Evolutionary conservation across 148 eudicot species (phyloP), one percentile per base, ranked within the genome.

Genomic region (Vaccinium macrocarpon): DNA sequence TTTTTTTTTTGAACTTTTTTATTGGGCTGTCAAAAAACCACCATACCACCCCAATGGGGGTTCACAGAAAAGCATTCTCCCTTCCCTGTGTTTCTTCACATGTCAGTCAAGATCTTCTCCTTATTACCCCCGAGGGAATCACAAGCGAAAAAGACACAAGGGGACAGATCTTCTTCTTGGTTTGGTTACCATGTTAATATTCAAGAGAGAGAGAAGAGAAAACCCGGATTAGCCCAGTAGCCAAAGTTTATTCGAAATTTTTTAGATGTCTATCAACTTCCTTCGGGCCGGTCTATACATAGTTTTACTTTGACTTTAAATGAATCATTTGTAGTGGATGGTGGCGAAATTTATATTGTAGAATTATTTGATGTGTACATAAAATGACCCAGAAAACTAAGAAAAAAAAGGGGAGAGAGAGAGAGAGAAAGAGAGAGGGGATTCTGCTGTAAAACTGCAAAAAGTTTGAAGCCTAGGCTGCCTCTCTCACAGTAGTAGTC

Each of bases 81-180:
- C 61, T 1, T 56, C 61, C 21, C 3, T 8, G 27, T 61, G 27
- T 5, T 64, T 23, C 70, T 64, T 64, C 70, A 64, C 70, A 23
- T 23, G 70, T 64, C 73, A 29, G 38, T 68, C 73, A 27, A 68
- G 73, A 68, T 68, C 73, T 68, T 68, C 73, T 9, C 29, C 70
- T 21, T 4, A 23, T 1, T 42, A 42, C 68, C 27, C 73, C 32
- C 73, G 38, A 23, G 35, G 19, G 73, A 68, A 68, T 68, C 73
- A 68, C 38, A 27, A 27, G 73, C 13, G 18, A 12, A 7, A 62
- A 62, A 62, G 0, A 4, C 71, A 25, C 6, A 10, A 68, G 73
- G 73, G 18, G 38, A 68, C 73, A 68, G 25, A 51, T 12, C 16
- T 4, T 7, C 27, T 16, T 29, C 73, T 68, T 27, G 73, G 18